A percentile compares a stretch with the other conserved stretches of the same genome.
Conservation (phyloP, 805 yeast genomes). For the Ogataea neopini region DNA sequence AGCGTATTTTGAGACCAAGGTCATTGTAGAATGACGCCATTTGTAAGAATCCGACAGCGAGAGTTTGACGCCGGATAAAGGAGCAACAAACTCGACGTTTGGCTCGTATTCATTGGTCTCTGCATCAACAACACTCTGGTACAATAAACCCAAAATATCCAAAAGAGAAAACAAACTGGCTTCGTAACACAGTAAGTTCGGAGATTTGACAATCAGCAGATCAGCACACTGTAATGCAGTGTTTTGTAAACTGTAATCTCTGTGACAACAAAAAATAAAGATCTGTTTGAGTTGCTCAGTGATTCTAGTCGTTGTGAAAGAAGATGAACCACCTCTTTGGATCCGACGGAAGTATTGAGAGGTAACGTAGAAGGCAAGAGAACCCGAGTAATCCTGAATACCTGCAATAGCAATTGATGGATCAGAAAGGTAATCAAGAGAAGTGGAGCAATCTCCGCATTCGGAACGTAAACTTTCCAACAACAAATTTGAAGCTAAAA, state of each 20-base stretch:
- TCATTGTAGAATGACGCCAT: slow-evolving; percentile 73
- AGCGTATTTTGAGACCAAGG: slow-evolving; percentile 57
- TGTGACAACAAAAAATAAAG: slow-evolving; percentile 73
- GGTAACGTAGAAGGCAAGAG: slow-evolving; percentile 60
- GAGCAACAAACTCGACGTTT: slow-evolving; percentile 56
- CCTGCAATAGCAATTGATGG: slow-evolving; percentile 72
- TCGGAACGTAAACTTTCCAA: slow-evolving; percentile 78
- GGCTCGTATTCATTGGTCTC: slow-evolving; percentile 87
- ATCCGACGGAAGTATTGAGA: slow-evolving; percentile 55
- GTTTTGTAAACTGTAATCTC: slow-evolving; percentile 70
- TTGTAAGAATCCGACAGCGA: slow-evolving; percentile 71
- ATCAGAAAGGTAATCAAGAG: slow-evolving; percentile 79
- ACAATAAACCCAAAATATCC: slow-evolving; percentile 76
- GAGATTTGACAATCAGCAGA: slow-evolving; percentile 60
- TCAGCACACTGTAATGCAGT: slow-evolving; percentile 81
- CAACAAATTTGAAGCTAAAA: slow-evolving; percentile 77
- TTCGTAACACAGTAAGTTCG: slow-evolving; percentile 77
- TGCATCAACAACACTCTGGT: slow-evolving; percentile 80
- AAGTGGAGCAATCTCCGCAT: slow-evolving; percentile 79
- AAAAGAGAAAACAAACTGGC: slow-evolving; percentile 73
- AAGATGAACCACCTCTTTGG: slow-evolving; percentile 52
- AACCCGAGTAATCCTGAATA: slow-evolving; percentile 66
- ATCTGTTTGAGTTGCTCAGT: slow-evolving; percentile 71
- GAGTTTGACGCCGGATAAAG: slow-evolving; percentile 47
- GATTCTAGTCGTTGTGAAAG: slow-evolving; percentile 56